Evolutionary conservation across 2,329 filamentous ascomycete species (phyloP).

Genomic region (Fusarium virguliforme): DNA sequence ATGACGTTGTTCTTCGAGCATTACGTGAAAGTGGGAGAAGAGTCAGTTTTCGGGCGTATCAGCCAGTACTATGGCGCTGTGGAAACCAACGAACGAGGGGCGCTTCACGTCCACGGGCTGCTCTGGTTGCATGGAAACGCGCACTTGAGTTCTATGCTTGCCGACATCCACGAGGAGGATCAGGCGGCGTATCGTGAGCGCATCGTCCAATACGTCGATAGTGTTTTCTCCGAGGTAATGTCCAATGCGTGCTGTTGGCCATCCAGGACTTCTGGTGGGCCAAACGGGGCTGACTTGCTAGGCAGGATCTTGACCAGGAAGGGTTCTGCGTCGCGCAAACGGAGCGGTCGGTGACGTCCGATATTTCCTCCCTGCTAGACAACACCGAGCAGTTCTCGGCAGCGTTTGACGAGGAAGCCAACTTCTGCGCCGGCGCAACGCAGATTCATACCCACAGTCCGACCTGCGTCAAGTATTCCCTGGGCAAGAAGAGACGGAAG

Average conservation of each 20-base stretch:
- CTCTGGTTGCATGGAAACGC: conserved; percentile 23
- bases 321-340: background rate
- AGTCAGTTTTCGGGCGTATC: conserved; percentile 10
- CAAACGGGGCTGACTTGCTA: background rate
- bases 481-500: background rate
- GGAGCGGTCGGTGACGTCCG: conserved; percentile 7
- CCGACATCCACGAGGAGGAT: background rate
- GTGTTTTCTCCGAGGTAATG: conserved; percentile 26
- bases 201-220: conserved; percentile 20
- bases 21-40: conserved; percentile 5
- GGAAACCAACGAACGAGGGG: conserved; percentile 20
- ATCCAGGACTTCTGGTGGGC: no score
- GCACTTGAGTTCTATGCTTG: background rate
- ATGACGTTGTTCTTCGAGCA: conserved; percentile 18
- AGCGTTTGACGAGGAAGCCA: no score
- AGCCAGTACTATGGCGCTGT: conserved; percentile 2
- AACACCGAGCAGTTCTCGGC: background rate
- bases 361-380: background rate
- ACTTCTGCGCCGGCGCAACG: no score
- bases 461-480: conserved; percentile 7
- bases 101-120: conserved; percentile 19
- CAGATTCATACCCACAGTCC: conserved; percentile 1
- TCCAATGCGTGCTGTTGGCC: no score
- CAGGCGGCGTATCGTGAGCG: conserved; percentile 1
- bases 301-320: conserved; percentile 15